Evolutionary conservation across 495 filamentous ascomycete species (phyloP).

Genomic region (Aspergillus kassunensis): DNA sequence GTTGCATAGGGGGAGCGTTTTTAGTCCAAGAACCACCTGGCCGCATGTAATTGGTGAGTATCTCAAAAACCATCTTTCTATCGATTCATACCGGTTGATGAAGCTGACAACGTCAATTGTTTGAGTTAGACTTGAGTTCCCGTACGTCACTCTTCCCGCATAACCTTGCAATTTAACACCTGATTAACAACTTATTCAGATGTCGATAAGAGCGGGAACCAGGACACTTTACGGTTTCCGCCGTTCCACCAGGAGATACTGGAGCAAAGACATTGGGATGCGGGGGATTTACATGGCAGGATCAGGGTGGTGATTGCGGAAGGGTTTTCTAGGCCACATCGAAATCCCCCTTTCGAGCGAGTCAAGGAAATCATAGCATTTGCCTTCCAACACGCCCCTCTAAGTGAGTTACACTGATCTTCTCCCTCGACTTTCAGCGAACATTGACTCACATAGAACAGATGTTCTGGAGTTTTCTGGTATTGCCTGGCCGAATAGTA

Average conservation of each 20-base stretch:
- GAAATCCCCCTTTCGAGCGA: conserved; percentile 58
- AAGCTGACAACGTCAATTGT: too few species aligned
- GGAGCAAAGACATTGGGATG: conserved; percentile 67
- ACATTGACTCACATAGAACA: conserved; percentile 19
- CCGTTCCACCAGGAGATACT: conserved; percentile 68
- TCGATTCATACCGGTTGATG: too few species aligned
- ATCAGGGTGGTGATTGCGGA: conserved; percentile 79
- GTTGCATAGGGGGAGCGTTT: conserved; percentile 43
- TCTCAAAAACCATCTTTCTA: too few species aligned
- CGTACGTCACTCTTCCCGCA: conserved; percentile 3
- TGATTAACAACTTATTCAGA: conserved; percentile 34
- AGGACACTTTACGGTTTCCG: conserved; percentile 66
- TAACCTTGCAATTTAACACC: not conserved
- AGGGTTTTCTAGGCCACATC: conserved; percentile 52
- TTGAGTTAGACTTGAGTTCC: conserved; percentile 17
- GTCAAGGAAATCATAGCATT: conserved; percentile 73
- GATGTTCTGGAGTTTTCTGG: conserved; percentile 69
- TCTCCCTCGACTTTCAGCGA: not conserved
- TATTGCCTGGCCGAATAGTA: conserved; percentile 80
- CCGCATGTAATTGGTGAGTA: conserved; percentile 55
- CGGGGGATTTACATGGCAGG: conserved; percentile 64
- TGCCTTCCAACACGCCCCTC: conserved; percentile 82
- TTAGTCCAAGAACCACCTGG: conserved; percentile 55
- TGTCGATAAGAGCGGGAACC: conserved; percentile 56
- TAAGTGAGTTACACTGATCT: conserved; percentile 47